Evolutionary conservation across 169 alveolate species (phyloP).

Genomic region (Cyclospora cayetanensis): DNA sequence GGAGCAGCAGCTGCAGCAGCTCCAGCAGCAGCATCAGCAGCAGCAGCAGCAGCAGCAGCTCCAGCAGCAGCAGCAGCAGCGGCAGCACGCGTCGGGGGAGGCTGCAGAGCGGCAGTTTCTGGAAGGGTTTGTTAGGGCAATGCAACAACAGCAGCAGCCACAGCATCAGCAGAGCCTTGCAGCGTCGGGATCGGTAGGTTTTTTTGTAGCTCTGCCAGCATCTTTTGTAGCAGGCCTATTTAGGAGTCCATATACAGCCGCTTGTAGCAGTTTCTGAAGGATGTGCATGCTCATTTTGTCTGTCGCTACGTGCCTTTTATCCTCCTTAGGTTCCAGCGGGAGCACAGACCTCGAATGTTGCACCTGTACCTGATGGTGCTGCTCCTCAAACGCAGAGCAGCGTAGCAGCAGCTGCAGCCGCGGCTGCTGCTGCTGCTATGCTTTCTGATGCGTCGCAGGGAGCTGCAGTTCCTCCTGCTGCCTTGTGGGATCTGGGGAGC

Average conservation of each 20-base stretch:
- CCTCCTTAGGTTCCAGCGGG: background rate
- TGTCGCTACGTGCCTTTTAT: background rate
- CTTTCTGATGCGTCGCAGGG: background rate
- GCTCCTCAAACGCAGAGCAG: no score
- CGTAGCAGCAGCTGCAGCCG: conserved; percentile 31
- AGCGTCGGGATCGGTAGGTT: background rate
- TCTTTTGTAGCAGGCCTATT: background rate
- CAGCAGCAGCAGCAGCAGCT: conserved; percentile 3
- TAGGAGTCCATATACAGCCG: background rate
- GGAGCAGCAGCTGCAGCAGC: background rate
- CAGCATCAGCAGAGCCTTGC: conserved; percentile 7
- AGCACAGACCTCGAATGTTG: background rate
- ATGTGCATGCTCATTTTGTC: background rate
- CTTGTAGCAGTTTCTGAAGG: background rate
- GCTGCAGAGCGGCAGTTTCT: no score
- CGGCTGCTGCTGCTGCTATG: conserved; percentile 33
- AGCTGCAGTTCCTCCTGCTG: background rate
- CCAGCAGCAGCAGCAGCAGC: background rate
- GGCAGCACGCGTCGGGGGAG: background rate
- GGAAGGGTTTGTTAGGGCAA: background rate
- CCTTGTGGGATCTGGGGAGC: background rate
- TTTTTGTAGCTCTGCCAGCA: background rate
- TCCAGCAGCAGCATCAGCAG: conserved; percentile 17
- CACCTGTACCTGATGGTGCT: background rate
- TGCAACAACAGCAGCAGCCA: conserved; percentile 19